These are phyloP conservation scores for Aspergillus pseudonomiae DNA, from an alignment of 2,329 filamentous ascomycete genomes.

Conservation along the genomic window DNA sequence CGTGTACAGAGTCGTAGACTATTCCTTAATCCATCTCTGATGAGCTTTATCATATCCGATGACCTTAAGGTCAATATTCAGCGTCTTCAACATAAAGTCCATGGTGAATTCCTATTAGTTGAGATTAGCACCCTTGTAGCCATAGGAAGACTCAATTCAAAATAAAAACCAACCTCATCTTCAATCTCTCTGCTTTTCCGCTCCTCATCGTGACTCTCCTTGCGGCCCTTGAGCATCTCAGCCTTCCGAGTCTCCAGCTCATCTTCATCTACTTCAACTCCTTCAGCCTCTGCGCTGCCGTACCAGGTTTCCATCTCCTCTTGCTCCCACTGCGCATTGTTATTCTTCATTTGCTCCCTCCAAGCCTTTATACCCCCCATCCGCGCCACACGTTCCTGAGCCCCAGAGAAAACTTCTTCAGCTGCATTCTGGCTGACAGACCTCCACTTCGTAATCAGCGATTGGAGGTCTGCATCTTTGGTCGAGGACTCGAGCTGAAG, in stretches of 20 bases:
- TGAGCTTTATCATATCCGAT: conserved; percentile 64
- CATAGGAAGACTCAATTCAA: background rate
- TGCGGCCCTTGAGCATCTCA: conserved; percentile 42
- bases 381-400: conserved; percentile 62
- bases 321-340: conserved; percentile 45
- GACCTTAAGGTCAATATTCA: conserved; percentile 64
- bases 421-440: conserved; percentile 63
- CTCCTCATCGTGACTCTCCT: conserved; percentile 32
- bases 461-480: conserved; percentile 59
- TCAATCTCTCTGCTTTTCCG: conserved; percentile 40
- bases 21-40: conserved; percentile 57
- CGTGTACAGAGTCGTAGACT: background rate
- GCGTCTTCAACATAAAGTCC: conserved; percentile 67
- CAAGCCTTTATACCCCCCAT: conserved; percentile 66
- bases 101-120: conserved; percentile 64
- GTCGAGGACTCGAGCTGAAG: conserved; percentile 50
- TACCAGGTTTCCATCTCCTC: conserved; percentile 42
- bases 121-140: background rate
- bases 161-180: conserved; percentile 38
- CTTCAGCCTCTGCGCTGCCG: conserved; percentile 37
- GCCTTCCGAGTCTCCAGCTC: conserved; percentile 38
- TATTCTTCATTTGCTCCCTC: conserved; percentile 52
- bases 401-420: conserved; percentile 66
- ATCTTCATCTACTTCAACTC: conserved; percentile 37
- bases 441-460: conserved; percentile 64